phyloP scores from a whole-genome alignment of 2,329 filamentous ascomycete species.

The Stagonosporopsis cucurbitacearum region DNA sequence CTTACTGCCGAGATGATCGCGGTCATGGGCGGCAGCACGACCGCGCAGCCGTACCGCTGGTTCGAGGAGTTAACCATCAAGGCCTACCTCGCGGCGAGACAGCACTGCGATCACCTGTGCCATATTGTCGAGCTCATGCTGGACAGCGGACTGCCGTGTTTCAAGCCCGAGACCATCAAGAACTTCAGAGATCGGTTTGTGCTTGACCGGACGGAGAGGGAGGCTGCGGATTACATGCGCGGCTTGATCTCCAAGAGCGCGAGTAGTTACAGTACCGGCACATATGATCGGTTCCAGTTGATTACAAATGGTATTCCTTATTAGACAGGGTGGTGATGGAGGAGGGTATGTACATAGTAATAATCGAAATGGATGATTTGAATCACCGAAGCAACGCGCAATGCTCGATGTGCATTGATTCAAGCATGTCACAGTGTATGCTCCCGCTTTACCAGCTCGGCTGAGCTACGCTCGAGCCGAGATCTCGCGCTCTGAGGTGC shows the following conservation, averaged over 20 bases:
- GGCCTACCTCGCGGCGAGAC: conserved; percentile 86
- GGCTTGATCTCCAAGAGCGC: conserved; percentile 90
- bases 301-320: conserved; percentile 98
- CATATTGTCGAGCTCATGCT: conserved; percentile 95
- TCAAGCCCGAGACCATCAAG: conserved; percentile 93
- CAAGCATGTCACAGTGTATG: neutral
- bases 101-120: conserved; percentile 84
- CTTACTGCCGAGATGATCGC: conserved; percentile 96
- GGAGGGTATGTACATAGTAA: neutral
- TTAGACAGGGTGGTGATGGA: conserved; percentile 50
- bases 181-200: conserved; percentile 95
- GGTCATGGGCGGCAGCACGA: conserved; percentile 89
- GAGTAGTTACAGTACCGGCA: conserved; percentile 86
- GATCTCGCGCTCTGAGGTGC: too few species aligned
- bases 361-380: neutral
- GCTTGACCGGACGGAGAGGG: conserved; percentile 85
- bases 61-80: conserved; percentile 98
- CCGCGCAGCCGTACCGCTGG: conserved; percentile 88
- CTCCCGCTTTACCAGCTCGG: neutral
- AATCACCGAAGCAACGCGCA: neutral
- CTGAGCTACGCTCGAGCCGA: neutral
- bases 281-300: conserved; percentile 98
- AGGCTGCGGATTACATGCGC: conserved; percentile 93
- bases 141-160: conserved; percentile 93
- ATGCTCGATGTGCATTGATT: neutral